Percentiles rank a stretch among this genome's conserved stretches.
These are phyloP conservation scores for Linnemannia hyalina DNA, from an alignment of 192 early-diverging fungal genomes.

Conservation along the genomic window DNA sequence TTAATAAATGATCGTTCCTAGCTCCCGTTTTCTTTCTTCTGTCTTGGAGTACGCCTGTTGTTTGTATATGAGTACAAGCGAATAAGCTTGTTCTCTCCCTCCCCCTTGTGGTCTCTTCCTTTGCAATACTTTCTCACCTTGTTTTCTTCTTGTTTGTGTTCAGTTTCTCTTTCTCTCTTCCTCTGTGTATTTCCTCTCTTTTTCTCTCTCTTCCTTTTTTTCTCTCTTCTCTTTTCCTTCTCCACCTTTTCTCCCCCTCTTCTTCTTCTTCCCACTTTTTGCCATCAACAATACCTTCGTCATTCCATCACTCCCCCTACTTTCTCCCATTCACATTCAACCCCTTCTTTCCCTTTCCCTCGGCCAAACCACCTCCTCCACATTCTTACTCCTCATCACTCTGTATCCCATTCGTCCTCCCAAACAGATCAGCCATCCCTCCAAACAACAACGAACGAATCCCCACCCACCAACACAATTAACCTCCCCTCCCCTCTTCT, in stretches of 20 bases:
- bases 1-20: too few species aligned
- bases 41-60: too few species aligned
- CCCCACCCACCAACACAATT: background rate
- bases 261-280: background rate
- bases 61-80: too few species aligned
- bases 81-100: too few species aligned
- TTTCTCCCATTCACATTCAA: too few species aligned
- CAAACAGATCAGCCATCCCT: constrained; percentile 2
- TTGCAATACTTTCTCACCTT: background rate
- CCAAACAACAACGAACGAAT: background rate
- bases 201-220: background rate
- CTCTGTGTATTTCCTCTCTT: background rate
- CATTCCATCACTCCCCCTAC: background rate
- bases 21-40: too few species aligned
- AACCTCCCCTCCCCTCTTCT: background rate
- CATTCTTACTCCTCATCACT: too few species aligned
- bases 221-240: background rate
- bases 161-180: background rate
- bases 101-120: background rate
- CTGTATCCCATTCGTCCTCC: too few species aligned
- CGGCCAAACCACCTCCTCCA: too few species aligned
- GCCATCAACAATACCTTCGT: background rate
- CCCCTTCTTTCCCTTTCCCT: too few species aligned
- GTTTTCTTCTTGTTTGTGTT: background rate
- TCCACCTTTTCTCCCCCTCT: background rate